Conservation (phyloP, 2,329 filamentous ascomycete species). For the Fusarium nanum region DNA sequence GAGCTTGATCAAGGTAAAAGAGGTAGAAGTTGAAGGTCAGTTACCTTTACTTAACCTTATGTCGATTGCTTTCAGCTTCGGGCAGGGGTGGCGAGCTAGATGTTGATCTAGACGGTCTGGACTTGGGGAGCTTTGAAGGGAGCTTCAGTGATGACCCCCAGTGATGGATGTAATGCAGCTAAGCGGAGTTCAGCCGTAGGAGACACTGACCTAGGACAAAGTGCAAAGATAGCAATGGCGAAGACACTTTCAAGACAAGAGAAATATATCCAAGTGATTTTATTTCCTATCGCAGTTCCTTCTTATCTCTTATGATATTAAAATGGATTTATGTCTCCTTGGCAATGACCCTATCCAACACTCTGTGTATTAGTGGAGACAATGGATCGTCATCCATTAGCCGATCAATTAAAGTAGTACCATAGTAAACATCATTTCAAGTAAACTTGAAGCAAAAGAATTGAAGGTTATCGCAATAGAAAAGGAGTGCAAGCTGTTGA, state of each 20-base stretch:
- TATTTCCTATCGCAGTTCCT: background rate
- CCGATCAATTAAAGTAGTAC: background rate
- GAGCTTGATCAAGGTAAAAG: background rate
- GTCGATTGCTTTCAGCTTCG: background rate
- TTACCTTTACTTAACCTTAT: background rate
- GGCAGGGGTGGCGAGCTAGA: constrained; percentile 13
- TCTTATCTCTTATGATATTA: background rate
- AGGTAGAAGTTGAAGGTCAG: background rate
- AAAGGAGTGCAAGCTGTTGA: background rate
- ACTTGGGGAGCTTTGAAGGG: constrained; percentile 7
- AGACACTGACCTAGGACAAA: background rate
- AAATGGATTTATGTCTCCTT: background rate
- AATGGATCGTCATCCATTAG: background rate
- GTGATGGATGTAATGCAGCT: constrained; percentile 11
- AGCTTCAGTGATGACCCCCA: constrained; percentile 7
- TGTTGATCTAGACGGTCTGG: constrained; percentile 15
- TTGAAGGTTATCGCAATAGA: too few relatives aligned
- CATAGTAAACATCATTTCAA: too few relatives aligned
- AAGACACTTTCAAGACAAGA: background rate
- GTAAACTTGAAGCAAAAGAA: background rate
- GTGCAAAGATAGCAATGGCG: background rate
- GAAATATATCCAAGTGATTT: background rate
- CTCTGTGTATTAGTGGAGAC: background rate
- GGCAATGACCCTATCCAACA: background rate
- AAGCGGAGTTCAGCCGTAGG: constrained; percentile 27